Evolutionary conservation across 139 green algal species (phyloP).

Genomic region (Coelastrella sp.): DNA sequence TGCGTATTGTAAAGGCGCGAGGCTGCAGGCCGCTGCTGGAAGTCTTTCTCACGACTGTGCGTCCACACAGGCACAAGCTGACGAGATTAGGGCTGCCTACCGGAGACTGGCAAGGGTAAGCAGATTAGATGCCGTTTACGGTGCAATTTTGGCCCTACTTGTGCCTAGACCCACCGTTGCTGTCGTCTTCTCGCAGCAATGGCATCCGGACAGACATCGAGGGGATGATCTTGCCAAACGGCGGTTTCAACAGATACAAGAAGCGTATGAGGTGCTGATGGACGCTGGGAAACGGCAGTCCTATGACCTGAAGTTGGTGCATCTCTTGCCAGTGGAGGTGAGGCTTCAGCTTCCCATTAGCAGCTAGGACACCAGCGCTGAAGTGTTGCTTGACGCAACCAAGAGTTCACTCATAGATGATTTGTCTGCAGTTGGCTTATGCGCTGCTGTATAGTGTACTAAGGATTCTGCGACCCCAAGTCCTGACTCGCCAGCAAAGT

Average conservation of each 20-base stretch:
- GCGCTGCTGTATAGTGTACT: too few relatives aligned
- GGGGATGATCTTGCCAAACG: conserved; percentile 43
- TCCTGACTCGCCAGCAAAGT: too few relatives aligned
- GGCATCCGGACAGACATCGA: conserved; percentile 38
- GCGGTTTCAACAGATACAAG: conserved; percentile 46
- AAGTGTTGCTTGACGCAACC: too few relatives aligned
- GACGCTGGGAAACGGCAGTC: conserved; percentile 23
- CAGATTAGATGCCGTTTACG: neutral
- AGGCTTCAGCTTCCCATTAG: neutral
- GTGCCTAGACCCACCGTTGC: neutral
- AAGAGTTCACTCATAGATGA: too few relatives aligned
- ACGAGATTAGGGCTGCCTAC: conserved; percentile 35
- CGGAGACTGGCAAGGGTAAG: conserved; percentile 42
- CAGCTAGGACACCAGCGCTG: neutral
- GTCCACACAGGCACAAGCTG: neutral
- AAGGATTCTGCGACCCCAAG: too few relatives aligned
- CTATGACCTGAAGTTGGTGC: conserved; percentile 39
- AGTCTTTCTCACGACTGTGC: neutral
- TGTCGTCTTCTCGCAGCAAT: conserved; percentile 33
- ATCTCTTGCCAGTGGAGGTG: conserved; percentile 43
- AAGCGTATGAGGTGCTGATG: conserved; percentile 46
- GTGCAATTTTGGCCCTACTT: neutral
- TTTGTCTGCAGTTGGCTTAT: neutral
- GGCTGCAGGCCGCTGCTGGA: neutral
- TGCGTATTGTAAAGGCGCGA: neutral